Percentiles rank a stretch among this genome's conserved stretches.
Conservation (phyloP, 2,329 filamentous ascomycete species). For the Apiospora aurea region DNA sequence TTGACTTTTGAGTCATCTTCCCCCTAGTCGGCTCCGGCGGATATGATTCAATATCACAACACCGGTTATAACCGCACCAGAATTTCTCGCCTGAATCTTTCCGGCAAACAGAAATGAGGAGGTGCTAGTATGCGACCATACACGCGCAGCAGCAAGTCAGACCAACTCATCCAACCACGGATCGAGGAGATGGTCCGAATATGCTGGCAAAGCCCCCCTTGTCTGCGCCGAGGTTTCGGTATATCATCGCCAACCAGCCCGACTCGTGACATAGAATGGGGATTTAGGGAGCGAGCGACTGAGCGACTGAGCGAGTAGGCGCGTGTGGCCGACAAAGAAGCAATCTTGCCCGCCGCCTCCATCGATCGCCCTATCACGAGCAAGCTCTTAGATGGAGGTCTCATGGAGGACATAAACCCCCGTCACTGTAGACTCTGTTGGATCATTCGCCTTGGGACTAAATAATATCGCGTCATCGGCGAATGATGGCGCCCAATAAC, state of each 20-base stretch:
- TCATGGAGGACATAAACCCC: not conserved
- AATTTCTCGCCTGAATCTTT: not conserved
- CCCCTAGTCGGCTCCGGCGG: not conserved
- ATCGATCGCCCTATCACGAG: no score
- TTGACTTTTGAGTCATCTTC: not conserved
- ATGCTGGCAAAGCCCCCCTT: not conserved
- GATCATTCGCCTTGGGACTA: not conserved
- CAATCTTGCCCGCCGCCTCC: not conserved
- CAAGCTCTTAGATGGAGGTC: not conserved
- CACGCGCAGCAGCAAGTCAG: not conserved
- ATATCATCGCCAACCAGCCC: not conserved
- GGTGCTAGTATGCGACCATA: not conserved
- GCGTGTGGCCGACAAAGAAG: not conserved
- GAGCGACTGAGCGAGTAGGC: no score
- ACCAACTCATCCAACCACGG: not conserved
- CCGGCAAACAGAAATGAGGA: not conserved
- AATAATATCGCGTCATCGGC: not conserved
- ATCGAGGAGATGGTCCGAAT: not conserved
- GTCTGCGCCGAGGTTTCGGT: not conserved
- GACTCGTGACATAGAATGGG: no score
- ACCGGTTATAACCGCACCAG: not conserved
- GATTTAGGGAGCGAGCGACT: no score
- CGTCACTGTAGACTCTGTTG: not conserved
- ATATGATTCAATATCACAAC: not conserved
- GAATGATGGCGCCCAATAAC: not conserved